Percentiles rank a stretch among this genome's conserved stretches.
Evolutionary conservation across 75 land plant genomes (phyloP).

Genomic region (Picea glauca): DNA sequence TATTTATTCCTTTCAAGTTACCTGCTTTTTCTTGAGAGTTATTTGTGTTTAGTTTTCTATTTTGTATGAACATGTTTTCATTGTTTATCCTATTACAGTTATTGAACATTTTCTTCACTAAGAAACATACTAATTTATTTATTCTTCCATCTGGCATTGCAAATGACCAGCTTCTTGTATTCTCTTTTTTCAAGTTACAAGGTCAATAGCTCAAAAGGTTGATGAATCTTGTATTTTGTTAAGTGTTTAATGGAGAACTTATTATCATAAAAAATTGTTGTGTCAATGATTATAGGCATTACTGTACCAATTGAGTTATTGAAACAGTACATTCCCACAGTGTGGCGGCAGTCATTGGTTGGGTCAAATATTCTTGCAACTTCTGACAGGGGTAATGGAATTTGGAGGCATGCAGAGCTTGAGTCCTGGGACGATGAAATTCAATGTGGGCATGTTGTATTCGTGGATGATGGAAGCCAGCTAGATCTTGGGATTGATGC

Average conservation of each 20-base stretch:
- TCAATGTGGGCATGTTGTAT: slow-evolving; percentile 49
- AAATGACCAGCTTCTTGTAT: neutral
- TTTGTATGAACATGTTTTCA: neutral
- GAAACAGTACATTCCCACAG: slow-evolving; percentile 56
- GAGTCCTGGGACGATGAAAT: slow-evolving; percentile 77
- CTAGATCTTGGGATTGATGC: slow-evolving; percentile 52
- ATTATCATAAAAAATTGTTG: neutral
- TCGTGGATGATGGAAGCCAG: slow-evolving; percentile 73
- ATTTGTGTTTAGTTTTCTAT: neutral
- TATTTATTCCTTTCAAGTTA: neutral
- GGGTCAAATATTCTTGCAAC: slow-evolving; percentile 82
- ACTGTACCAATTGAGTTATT: slow-evolving; percentile 54
- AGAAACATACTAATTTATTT: neutral
- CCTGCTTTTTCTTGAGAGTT: neutral
- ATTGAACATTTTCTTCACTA: neutral
- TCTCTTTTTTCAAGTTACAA: neutral
- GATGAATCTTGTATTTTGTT: neutral
- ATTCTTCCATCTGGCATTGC: neutral
- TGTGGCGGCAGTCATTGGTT: slow-evolving; percentile 56
- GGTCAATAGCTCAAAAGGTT: slow-evolving; percentile 1
- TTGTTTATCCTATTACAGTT: neutral
- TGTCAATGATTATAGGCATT: slow-evolving; percentile 41
- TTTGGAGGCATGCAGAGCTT: slow-evolving; percentile 94
- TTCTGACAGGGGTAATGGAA: slow-evolving; percentile 38
- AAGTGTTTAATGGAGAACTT: neutral